Evolutionary conservation across 2,329 filamentous ascomycete genomes (phyloP), one percentile per base, ranked within the genome.

Genomic region (Cryoendolithus antarcticus): DNA sequence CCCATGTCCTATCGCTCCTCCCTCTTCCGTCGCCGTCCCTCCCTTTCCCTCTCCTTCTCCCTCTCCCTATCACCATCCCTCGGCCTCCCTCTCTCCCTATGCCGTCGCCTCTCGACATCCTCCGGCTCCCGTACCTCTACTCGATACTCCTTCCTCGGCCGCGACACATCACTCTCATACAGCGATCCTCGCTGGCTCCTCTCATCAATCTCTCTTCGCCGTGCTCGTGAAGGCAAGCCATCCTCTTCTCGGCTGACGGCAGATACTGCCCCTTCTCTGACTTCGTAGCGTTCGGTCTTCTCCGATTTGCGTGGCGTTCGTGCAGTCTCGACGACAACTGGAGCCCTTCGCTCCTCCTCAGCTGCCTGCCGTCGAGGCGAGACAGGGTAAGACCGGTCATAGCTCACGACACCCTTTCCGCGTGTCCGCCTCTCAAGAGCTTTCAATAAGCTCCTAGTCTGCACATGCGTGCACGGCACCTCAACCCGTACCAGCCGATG

Each of bases 361-460:
- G 52, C 41, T 34, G 59, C 52, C 42, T 57, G 55, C 30, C 54
- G 52, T 44, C 62, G 62, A 27, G 61, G 51, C n/a, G 60, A 51
- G 41, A 19, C 15, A 19, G 62, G 59, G 50, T 65, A 65, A 47
- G 53, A 58, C 40, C 54, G 52, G 49, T 66, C 63, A 57, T 64
- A 63, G 53, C 58, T 63, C 47, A 66, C 54, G 28, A 13, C 9
- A 33, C 10, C 9, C 29, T 27, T 34, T 19, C 15, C 15, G 15
- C 15, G 15, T 19, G 15, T 19, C 15, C 15, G 15, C 15, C 15
- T 19, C 15, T 19, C 15, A 19, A 19, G 15, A 19, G 15, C 15
- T 19, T 19, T 19, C 15, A 19, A 19, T 19, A 19, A 19, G 15
- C 15, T 19, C 15, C 15, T 19, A 19, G 15, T 19, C 15, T 19